Base-by-base conservation (phyloP, 1,284 basidiomycete genomes). In the Sporisorium iseilematis-ciliati region DNA sequence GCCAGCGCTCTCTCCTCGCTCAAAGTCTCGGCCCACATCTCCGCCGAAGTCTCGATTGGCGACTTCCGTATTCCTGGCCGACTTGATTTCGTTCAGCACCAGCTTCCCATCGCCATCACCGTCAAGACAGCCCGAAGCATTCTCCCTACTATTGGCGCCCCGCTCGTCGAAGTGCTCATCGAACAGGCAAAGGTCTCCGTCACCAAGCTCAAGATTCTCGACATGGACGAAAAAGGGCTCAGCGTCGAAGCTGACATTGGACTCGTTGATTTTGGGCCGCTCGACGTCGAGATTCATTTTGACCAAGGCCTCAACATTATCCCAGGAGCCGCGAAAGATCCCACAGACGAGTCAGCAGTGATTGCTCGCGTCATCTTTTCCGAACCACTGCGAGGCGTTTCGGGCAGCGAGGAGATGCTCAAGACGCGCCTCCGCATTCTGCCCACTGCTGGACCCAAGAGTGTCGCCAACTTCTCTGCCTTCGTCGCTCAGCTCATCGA, bases 101-200 rank as follows among this genome's bases (percentile, higher is more conserved):
- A 73, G 55, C 53, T 82, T 33, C 77, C 80, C 53, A 80, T 82
- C 43, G 77, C 78, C 18, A 74, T 82, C 51, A 77, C 76, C 3
- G 63, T 65, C 33, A 70, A 76, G 46, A 80, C 78, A 29, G 69
- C 78, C 2, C 38, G 76, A n/a, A 64, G 35, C 29, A 68, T 82
- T 21, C 52, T 82, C 3, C 79, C 80, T 12, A 56, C 64, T 1
- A 57, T 82, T 4, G 77, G 78, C 3, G 64, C 70, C 12, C 80
- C 80, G 10, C 59, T 82, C 20, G 74, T 82, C 33, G 70, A 65
- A 42, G 67, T 65, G 3, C 64, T 82, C 6, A 65, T 80, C 25
- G 77, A 82, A 10, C 77, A 75, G 38, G 78, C 70, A 21, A 60
- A 45, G 25, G 61, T 82, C 12, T 65, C 70, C 25, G 61, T 82